Evolutionary conservation across 805 yeast genomes (phyloP), one percentile per base, ranked within the genome.

Genomic region (Wickerhamiella occidentalis): DNA sequence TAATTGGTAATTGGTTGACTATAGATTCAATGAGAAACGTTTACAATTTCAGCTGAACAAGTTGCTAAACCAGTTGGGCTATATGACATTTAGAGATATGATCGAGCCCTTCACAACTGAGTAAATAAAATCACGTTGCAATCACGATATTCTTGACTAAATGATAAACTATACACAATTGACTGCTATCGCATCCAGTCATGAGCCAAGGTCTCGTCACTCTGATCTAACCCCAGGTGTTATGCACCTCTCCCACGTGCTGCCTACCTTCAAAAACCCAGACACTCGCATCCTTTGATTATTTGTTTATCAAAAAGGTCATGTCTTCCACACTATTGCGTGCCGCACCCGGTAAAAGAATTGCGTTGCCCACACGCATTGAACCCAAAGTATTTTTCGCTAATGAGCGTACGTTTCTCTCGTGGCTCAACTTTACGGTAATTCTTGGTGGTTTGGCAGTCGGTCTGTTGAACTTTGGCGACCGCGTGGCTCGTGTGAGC

Each of bases 311-410:
- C 45, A 11, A 41, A 41, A 41, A 41, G 25, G 9, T 21, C 33
- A 41, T 52, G 45, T 41, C 48, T 21, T 79, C 80, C 38, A 87
- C 90, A 25, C 67, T 82, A 50, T 69, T 82, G 60, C 88, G 84
- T 62, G 74, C 82, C 45, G 74, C 82, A 12, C 85, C 85, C 41
- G 80, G 82, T 52, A 92, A 92, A 69, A 82, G 97, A 70, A 92
- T 92, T 57, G 97, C 98, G 3, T 74, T 92, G 50, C 99, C 99
- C 45, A 94, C 96, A 17, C 77, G 99, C 55, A 96, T 92, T 19
- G 99, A 92, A 69, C 99, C 99, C 57, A 92, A 92, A 68, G 98
- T 92, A 23, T 92, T 94, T 71, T 92, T 92, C 63, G 98, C 98
- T 63, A 92, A 92, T 64, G 99, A 92, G 70, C 85, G 99, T 73